Base-by-base conservation (phyloP, 2,329 filamentous ascomycete genomes). In the Phaeosphaeriaceae sp. region DNA sequence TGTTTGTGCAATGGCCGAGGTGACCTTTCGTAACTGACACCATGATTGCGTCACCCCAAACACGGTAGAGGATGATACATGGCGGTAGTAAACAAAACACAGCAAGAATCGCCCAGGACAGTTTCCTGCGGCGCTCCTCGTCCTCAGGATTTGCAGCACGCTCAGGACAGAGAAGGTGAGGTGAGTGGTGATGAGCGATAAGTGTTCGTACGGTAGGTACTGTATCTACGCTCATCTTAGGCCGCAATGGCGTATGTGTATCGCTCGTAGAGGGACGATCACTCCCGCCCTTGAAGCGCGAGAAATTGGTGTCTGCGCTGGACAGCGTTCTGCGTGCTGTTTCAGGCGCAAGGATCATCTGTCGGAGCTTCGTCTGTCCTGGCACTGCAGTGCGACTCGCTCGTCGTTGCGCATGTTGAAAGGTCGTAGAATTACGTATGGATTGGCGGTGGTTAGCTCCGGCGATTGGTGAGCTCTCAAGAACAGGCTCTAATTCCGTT, bases 61-160 rank as follows among this genome's bases (percentile, higher is more conserved):
- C 68, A n/a, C 76, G 74, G 55, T 71, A 77, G 22, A 79, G 66
- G 25, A 78, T 63, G 25, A 78, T 71, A 13, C 72, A 62, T 7
- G 76, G 73, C 4, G 77, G 77, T 15, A 79, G 61, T 1, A 78
- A 21, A 48, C 70, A 73, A 55, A 75, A 78, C 1, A 65, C 53
- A 1, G 62, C 67, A 33, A 78, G 70, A 45, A 78, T 70, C 24
- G 67, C 48, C 70, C 74, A 75, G 3, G 74, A 78, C n/a, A 71
- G 56, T 51, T 67, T 66, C 17, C 66, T 62, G 11, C 70, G 66
- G 40, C 67, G 63, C 41, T 51, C 66, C 47, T 75, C 72, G n/a
- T 71, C 68, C 22, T 70, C 65, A 2, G 63, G 57, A 3, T 64
- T 63, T 0, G 57, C 25, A 19, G 59, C 61, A 11, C 70, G 70